Evolutionary conservation across 1,284 basidiomycete species (phyloP), one percentile per base, ranked within the genome.

Genomic region (Ceratobasidium sp.): DNA sequence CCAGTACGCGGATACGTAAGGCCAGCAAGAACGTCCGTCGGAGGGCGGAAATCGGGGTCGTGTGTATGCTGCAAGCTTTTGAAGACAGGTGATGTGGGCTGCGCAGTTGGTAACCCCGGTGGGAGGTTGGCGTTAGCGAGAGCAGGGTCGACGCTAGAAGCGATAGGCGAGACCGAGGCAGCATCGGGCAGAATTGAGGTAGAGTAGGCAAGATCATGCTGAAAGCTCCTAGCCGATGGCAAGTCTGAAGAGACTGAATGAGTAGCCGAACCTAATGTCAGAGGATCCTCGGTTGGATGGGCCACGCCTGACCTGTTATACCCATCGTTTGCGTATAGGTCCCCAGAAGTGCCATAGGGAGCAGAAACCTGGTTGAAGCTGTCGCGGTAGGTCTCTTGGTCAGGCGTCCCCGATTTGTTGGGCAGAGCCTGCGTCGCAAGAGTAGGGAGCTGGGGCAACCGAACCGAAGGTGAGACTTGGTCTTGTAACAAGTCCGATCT

Each of bases 31-130:
- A 55, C 10, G 46, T 75, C 61, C 18, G 44, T 15, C 3, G 72
- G 72, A 51, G 60, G 72, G 28, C 46, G 42, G 42, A 75, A 64
- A 42, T 75, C 44, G 39, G 72, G 72, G 66, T 75, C 72, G 55
- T 75, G 44, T 18, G 72, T 66, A 39, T 75, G 46, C 18, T 75
- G 72, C 28, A 75, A 39, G n/a, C 60, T 75, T 13, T 60, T 44
- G 46, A 75, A 75, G 18, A 66, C 60, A 49, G 72, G 72, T n/a
- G 72, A 75, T 5, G 72, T 39, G 20, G 72, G 72, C 49, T 49
- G 66, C 66, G 15, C 61, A 40, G 42, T 64, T 23, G 61, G 61
- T 64, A 44, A 44, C 40, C 61, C 61, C 23, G 61, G 44, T 64
- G n/a, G 20, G 28, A 44, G 40, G 40, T 40, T 40, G 42, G 40